Evolutionary conservation across 768 basidiomycete genomes (phyloP).

Genomic region (Ramaria sp.): DNA sequence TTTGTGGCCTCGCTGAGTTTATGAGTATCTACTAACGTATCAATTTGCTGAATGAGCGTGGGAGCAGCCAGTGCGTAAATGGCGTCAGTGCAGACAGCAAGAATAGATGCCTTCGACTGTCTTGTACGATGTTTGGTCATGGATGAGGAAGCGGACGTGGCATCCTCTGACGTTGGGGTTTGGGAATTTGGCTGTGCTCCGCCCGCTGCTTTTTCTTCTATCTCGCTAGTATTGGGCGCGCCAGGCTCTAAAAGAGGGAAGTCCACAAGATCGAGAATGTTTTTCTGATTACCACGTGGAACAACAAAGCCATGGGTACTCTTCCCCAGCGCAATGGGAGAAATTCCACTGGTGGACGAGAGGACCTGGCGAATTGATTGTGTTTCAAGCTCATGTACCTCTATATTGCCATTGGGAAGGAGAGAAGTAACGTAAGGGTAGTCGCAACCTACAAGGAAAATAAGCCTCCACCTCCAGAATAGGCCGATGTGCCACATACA

Average conservation of each 20-base stretch:
- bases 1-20: constrained; percentile 53
- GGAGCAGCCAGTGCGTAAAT: constrained; percentile 24
- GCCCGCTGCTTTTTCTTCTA: not conserved
- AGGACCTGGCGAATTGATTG: constrained; percentile 65
- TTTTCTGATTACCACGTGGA: not conserved
- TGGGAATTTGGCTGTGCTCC: not conserved
- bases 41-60: constrained; percentile 62
- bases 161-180: not conserved
- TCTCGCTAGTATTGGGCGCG: constrained; percentile 3
- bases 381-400: constrained; percentile 72
- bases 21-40: constrained; percentile 54
- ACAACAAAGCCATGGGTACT: not conserved
- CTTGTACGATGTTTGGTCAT: not conserved
- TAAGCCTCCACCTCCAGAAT: not conserved
- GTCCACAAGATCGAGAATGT: not conserved
- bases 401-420: constrained; percentile 66
- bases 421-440: constrained; percentile 73
- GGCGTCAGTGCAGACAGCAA: constrained; percentile 1
- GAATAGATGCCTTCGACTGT: not conserved
- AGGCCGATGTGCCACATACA: constrained; percentile 37
- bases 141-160: not conserved
- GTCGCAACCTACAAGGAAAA: constrained; percentile 51
- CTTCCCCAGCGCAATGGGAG: not conserved
- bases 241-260: constrained; percentile 2
- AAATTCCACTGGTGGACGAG: constrained; percentile 28